Base-by-base conservation (phyloP, 2,329 filamentous ascomycete genomes). In the Aspergillus aculeatus region DNA sequence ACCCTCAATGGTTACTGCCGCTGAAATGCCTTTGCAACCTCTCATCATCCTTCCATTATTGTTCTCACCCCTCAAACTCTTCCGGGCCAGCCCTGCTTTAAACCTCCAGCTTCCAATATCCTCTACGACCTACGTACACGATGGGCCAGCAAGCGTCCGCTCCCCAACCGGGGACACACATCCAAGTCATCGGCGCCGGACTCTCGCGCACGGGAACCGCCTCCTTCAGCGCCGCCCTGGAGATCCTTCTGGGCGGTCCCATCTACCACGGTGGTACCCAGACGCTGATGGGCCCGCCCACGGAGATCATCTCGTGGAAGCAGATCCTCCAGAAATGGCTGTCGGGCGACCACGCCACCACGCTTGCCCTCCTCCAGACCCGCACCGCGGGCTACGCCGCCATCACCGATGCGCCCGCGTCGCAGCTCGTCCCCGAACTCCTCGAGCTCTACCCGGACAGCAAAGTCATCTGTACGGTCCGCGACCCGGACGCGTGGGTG, bases 241-340 rank as follows among this genome's bases (percentile, higher is more conserved):
- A 73, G 60, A 79, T 77, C 58, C 73, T 84, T 3, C 77, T 83
- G 5, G 67, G 80, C 41, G 81, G 79, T 0, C 82, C 82, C 3
- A 76, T 80, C 48, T 78, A 81, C 65, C 82, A 84, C 62, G 79
- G 80, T 53, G 82, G 82, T 24, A 82, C 75, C 0, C 76, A 79
- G 60, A 66, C 59, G 14, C 68, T 62, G 3, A 57, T 59, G 7
- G 68, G 68, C 5, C 59, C 65, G 12, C 63, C 70, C 0, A 23
- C 24, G 1, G 66, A 71, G 19, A 64, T 71, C 29, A 65, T 65
- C 54, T 49, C 53, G 6, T 72, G 68, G 70, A 63, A 66, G 19
- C 29, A 56, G n/a, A 69, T 62, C 51, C 38, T 64, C 1, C 47
- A 35, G 4, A 11, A 32, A 19, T 52, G 53, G 50, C 12, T 59